These are phyloP conservation scores for Paramecium biaurelia DNA, from an alignment of 73 alveolate genomes.

Conservation along the genomic window DNA sequence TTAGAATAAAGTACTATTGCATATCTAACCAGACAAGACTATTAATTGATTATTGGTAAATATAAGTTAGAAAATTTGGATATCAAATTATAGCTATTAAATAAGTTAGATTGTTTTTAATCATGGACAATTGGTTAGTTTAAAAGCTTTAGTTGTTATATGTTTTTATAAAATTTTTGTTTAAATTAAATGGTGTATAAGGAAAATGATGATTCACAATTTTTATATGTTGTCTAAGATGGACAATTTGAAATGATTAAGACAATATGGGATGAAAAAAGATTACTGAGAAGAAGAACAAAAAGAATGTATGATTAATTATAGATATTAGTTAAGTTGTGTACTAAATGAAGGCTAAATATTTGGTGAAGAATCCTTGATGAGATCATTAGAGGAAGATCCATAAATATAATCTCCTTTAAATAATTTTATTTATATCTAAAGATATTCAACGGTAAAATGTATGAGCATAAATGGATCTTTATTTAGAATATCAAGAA, in stretches of 20 bases:
- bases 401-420: background rate
- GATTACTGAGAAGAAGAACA: background rate
- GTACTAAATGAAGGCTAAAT: background rate
- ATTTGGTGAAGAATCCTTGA: background rate
- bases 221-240: background rate
- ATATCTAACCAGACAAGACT: background rate
- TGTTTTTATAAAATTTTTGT: background rate
- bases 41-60: background rate
- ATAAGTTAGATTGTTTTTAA: background rate
- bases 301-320: background rate
- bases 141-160: background rate
- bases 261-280: background rate
- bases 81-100: background rate
- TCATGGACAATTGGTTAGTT: background rate
- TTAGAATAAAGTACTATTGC: background rate
- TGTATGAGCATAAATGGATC: background rate
- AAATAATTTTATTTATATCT: background rate
- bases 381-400: background rate
- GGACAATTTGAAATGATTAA: background rate
- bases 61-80: background rate
- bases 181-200: background rate
- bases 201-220: background rate
- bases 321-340: background rate
- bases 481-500: background rate
- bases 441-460: background rate